Evolutionary conservation across 2,329 filamentous ascomycete genomes (phyloP).

Genomic region (Trichoderma asperellum): DNA sequence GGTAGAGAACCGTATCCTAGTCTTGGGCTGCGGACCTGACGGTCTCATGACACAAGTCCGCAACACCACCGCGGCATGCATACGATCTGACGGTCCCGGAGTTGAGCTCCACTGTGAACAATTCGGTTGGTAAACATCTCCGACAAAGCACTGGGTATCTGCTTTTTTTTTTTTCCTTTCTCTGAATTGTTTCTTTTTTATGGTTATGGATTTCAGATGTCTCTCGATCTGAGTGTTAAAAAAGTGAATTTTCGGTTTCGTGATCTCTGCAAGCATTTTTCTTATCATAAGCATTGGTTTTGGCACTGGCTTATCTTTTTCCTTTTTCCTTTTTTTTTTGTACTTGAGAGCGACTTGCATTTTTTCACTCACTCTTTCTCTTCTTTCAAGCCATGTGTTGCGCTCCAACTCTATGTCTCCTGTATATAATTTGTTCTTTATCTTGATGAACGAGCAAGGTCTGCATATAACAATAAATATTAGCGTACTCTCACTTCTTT

Average conservation of each 20-base stretch:
- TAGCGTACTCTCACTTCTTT: not conserved
- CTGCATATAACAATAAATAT: not conserved
- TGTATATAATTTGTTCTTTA: slow-evolving; percentile 6
- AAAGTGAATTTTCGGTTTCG: not conserved
- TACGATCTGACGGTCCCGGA: slow-evolving; percentile 47
- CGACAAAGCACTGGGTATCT: not conserved
- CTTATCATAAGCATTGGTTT: not conserved
- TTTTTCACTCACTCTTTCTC: not conserved
- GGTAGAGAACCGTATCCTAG: slow-evolving; percentile 42
- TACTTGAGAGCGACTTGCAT: not conserved
- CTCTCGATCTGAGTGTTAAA: not conserved
- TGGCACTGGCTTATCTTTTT: not conserved
- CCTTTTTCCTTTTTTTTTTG: not conserved
- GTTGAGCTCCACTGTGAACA: slow-evolving; percentile 55
- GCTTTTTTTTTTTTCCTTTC: not conserved
- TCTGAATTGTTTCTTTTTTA: not conserved
- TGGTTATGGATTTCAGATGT: not conserved
- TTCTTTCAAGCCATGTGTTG: not conserved
- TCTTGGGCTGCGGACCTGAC: slow-evolving; percentile 54
- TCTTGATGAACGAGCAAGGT: not conserved
- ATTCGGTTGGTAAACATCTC: slow-evolving; percentile 47
- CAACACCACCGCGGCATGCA: slow-evolving; percentile 46
- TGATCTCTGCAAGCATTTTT: not conserved
- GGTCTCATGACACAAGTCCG: slow-evolving; percentile 49
- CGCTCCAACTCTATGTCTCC: not conserved